These are phyloP conservation scores for Rhodosporidiobolus sp. DNA, from an alignment of 768 basidiomycete genomes.

Conservation along the genomic window DNA sequence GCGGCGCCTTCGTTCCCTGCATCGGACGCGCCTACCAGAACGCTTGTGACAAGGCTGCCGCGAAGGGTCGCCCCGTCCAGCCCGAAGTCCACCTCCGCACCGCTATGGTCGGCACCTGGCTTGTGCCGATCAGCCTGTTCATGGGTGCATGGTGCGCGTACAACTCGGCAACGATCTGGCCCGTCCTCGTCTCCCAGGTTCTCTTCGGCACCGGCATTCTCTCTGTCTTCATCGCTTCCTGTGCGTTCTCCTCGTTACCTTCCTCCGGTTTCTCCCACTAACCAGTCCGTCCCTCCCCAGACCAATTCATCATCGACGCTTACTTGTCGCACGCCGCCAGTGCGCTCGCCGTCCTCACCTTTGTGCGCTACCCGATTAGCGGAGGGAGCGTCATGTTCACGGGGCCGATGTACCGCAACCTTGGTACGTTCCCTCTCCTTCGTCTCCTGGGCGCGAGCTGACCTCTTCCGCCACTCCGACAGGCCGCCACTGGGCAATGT, in stretches of 20 bases:
- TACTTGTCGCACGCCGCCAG: not conserved
- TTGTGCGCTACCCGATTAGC: not conserved
- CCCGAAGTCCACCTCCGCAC: constrained; percentile 10
- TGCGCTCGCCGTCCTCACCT: not conserved
- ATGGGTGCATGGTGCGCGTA: constrained; percentile 13
- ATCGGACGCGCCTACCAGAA: not conserved
- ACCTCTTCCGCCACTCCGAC: not conserved
- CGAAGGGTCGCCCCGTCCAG: not conserved
- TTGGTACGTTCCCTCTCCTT: not conserved
- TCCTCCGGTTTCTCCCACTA: too few relatives aligned
- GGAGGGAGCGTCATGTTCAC: constrained; percentile 17
- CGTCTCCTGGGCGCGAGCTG: not conserved
- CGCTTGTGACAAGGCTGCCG: not conserved
- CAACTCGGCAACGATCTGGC: not conserved
- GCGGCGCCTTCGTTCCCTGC: not conserved
- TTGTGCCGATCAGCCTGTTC: constrained; percentile 6
- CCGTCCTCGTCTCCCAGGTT: not conserved
- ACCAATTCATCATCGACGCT: constrained; percentile 19
- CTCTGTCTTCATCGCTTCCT: constrained; percentile 11
- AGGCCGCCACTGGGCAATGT: constrained; percentile 12
- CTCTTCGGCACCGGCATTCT: constrained; percentile 11
- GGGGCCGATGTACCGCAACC: not conserved
- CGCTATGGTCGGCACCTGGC: constrained; percentile 22
- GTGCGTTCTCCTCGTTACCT: too few relatives aligned
- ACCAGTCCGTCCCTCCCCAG: too few relatives aligned